These are phyloP conservation scores for Leccinum longicurvipes DNA, from an alignment of 768 basidiomycete species.

Conservation along the genomic window DNA sequence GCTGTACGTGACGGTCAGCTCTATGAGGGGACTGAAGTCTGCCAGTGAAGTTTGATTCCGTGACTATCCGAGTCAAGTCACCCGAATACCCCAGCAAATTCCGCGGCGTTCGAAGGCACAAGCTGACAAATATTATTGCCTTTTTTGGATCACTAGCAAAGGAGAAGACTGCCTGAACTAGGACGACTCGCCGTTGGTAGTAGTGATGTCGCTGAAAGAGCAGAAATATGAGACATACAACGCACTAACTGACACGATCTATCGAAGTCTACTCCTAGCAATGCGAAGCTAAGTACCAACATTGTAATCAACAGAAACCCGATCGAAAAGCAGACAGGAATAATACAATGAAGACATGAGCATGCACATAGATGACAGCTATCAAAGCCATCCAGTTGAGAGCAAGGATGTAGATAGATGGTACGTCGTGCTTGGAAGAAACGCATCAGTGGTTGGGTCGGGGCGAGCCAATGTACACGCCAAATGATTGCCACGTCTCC, in stretches of 20 bases:
- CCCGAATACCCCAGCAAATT: constrained; percentile 30
- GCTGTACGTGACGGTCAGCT: constrained; percentile 16
- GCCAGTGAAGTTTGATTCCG: constrained; percentile 20
- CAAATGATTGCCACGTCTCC: constrained; percentile 71
- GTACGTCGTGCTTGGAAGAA: not conserved
- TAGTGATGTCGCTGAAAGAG: too few relatives aligned
- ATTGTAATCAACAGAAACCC: not conserved
- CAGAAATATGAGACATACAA: too few relatives aligned
- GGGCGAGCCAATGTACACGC: constrained; percentile 46
- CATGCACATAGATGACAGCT: not conserved
- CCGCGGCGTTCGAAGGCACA: constrained; percentile 27
- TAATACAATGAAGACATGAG: not conserved
- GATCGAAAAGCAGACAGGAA: not conserved
- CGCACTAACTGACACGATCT: too few relatives aligned
- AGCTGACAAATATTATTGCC: too few relatives aligned
- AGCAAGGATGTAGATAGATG: not conserved
- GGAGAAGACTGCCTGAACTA: too few relatives aligned
- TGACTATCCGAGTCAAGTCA: constrained; percentile 23
- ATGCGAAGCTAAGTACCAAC: too few relatives aligned
- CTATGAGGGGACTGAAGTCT: not conserved
- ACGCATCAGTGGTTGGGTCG: constrained; percentile 1
- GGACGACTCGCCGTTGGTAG: too few relatives aligned
- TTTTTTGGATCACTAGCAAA: too few relatives aligned
- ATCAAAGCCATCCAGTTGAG: too few relatives aligned
- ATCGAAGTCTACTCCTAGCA: too few relatives aligned